phyloP scores from a whole-genome alignment of 345 rosid species.

The Psidium guajava region DNA sequence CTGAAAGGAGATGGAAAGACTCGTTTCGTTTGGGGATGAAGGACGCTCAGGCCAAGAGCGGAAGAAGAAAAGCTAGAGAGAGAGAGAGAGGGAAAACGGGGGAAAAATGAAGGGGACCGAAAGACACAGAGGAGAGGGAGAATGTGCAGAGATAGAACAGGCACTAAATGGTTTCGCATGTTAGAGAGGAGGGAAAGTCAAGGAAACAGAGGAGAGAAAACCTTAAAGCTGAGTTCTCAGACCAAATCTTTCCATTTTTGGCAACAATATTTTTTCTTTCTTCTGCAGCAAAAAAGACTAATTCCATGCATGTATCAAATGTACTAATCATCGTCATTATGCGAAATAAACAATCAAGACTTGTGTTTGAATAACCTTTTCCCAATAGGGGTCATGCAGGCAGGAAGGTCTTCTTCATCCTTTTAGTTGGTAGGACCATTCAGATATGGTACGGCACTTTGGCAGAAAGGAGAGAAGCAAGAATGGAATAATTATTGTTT shows the following conservation, averaged over 20 bases:
- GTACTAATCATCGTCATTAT: not conserved
- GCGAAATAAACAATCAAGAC: not conserved
- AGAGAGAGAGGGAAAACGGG: not conserved
- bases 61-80: not conserved
- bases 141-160: not conserved
- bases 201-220: not conserved
- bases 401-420: not conserved
- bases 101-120: not conserved
- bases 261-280: not conserved
- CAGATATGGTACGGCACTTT: not conserved
- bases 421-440: not conserved
- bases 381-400: not conserved
- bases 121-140: not conserved
- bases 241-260: not conserved
- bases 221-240: not conserved
- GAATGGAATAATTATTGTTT: no score
- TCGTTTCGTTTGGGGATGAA: no score
- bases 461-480: not conserved
- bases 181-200: not conserved
- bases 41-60: not conserved
- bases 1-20: no score
- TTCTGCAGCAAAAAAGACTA: not conserved
- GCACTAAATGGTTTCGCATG: not conserved
- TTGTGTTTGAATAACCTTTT: no score
- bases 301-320: not conserved